Base-by-base conservation (phyloP, 306 rosid genomes). In the Trifolium repens region DNA sequence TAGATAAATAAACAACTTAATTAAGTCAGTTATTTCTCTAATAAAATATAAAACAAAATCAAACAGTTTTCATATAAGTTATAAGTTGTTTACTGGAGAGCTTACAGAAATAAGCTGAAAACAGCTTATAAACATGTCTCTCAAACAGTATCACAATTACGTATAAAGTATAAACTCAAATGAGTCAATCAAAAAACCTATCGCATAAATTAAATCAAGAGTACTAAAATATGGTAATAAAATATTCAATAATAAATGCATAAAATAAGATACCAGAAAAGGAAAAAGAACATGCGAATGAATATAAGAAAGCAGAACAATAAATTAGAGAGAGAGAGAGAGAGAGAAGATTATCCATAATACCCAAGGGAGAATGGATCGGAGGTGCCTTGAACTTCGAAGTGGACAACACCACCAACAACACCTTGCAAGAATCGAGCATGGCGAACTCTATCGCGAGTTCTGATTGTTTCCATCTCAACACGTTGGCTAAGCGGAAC, bases 361-460 rank as follows among this genome's bases (percentile, higher is more conserved):
- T 57, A 24, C 64, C 64, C 64, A 26, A 27, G 37, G 8, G 64
- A 4, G 2, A 0, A 58, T 0, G 64, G 64, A 58, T 58, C 64
- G 37, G 64, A 24, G 3, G 64, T 10, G 35, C 64, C 64, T 58
- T 58, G 37, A 58, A 58, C 37, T 1, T 6, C 5, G 64, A 58
- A 58, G 37, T 22, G 16, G n/a, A 58, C 64, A 26, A 58, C 64
- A 58, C 64, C 64, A 57, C n/a, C 62, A 55, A 24, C 62, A 55
- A 24, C 32, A 55, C 7, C 64, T 1, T 34, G 37, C 16, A 58
- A 24, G 15, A 58, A 4, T 58, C 64, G 34, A 11, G 4, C 35
- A 5, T 58, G 64, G 3, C 64, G 64, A 58, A 5, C 37, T 58
- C 37, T 58, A 2, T 58, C 64, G 14, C 37, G 64, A 58, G 64